Conservation (phyloP, 176 grass and related monocot species). For the Aechmea fasciata region DNA sequence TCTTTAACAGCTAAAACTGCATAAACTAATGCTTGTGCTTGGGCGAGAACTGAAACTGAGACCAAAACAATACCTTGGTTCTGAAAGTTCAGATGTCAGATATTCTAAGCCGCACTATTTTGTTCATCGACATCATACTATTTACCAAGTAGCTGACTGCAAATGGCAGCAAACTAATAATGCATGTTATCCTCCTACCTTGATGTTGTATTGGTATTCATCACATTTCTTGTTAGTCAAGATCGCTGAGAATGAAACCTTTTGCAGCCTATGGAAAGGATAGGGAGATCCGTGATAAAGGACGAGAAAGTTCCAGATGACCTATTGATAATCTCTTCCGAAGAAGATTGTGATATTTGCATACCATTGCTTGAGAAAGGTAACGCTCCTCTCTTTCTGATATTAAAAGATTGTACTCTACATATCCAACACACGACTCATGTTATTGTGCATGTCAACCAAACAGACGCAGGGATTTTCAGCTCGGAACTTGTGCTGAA, state of each 20-base stretch:
- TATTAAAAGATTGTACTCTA: not conserved
- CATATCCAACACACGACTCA: not conserved
- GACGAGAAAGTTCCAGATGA: conserved; percentile 43
- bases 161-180: too few species aligned
- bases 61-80: too few species aligned
- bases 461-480: conserved; percentile 41
- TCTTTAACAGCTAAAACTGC: too few species aligned
- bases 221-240: too few species aligned
- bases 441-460: not conserved
- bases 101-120: too few species aligned
- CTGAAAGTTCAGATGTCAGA: too few species aligned
- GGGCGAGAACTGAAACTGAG: too few species aligned
- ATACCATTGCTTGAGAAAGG: conserved; percentile 62
- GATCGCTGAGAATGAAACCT: not conserved
- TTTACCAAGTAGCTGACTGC: too few species aligned
- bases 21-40: too few species aligned
- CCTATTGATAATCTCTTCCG: conserved; percentile 70
- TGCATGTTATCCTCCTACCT: too few species aligned
- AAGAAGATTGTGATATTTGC: conserved; percentile 64
- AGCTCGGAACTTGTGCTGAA: conserved; percentile 60
- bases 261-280: conserved; percentile 59
- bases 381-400: conserved; percentile 3
- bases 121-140: too few species aligned
- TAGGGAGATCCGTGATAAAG: conserved; percentile 63
- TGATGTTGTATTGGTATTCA: not conserved